These are phyloP conservation scores for Colletotrichum lentis DNA, from an alignment of 2,329 filamentous ascomycete species.

Conservation along the genomic window DNA sequence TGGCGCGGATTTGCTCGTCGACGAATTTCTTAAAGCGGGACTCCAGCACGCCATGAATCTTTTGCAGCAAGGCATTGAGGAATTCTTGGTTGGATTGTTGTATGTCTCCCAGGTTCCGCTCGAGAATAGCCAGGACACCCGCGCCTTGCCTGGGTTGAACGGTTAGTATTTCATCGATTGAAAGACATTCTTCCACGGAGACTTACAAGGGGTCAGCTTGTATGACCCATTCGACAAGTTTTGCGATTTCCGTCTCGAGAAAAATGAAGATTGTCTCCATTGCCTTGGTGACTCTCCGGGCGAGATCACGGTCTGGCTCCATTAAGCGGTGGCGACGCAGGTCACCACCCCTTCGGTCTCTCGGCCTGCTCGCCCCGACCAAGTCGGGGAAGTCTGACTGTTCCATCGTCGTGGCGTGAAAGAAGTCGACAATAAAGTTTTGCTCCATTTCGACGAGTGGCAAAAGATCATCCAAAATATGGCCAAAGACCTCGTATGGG, in stretches of 20 bases:
- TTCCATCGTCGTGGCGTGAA: conserved; percentile 88
- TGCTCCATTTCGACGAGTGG: conserved; percentile 91
- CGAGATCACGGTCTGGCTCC: conserved; percentile 87
- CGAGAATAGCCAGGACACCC: conserved; percentile 81
- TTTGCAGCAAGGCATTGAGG: conserved; percentile 79
- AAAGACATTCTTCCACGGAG: background rate
- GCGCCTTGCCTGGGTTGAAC: conserved; percentile 76
- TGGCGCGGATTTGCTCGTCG: conserved; percentile 92
- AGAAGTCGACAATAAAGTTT: conserved; percentile 96
- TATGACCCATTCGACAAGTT: conserved; percentile 83
- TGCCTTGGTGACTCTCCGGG: conserved; percentile 81
- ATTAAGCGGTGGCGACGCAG: conserved; percentile 78
- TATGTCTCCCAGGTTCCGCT: conserved; percentile 79
- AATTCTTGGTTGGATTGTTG: conserved; percentile 95
- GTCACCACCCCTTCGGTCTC: conserved; percentile 75
- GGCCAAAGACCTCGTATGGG: conserved; percentile 82
- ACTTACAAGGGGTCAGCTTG: conserved; percentile 82
- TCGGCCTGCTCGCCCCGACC: conserved; percentile 71
- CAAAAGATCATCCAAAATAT: conserved; percentile 81
- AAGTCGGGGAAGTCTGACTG: conserved; percentile 84
- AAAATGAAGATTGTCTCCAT: conserved; percentile 92
- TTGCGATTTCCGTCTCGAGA: conserved; percentile 79
- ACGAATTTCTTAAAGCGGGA: conserved; percentile 86
- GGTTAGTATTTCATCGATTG: conserved; percentile 2
- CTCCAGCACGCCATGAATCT: conserved; percentile 77